Conservation (phyloP, 768 basidiomycete species). For the Amanita muscaria region DNA sequence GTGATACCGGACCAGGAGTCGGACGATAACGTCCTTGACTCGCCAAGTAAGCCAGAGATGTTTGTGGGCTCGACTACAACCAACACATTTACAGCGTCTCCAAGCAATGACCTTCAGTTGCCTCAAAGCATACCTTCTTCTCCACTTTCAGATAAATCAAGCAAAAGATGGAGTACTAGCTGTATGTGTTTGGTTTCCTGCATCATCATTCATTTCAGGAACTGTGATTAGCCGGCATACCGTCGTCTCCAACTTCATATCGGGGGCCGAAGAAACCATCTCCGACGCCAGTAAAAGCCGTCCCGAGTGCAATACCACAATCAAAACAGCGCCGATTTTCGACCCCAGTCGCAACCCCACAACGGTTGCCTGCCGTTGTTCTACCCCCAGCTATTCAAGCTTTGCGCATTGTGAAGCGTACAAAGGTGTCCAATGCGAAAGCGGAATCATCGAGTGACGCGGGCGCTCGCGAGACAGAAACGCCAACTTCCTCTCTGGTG, state of each 20-base stretch:
- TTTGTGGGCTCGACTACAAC: background rate
- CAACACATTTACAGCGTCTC: background rate
- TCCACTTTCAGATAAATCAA: background rate
- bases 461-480: background rate
- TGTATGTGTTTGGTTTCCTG: background rate
- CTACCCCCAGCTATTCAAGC: slow-evolving; percentile 34
- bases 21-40: background rate
- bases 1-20: background rate
- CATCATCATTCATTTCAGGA: background rate
- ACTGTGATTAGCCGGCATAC: slow-evolving; percentile 4
- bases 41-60: background rate
- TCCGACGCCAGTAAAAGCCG: background rate
- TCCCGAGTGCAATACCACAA: background rate
- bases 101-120: background rate
- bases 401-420: slow-evolving; percentile 40
- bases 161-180: background rate
- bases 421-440: slow-evolving; percentile 9
- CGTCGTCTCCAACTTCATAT: background rate
- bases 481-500: background rate
- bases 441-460: slow-evolving; percentile 7
- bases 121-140: background rate
- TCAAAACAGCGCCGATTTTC: slow-evolving; percentile 1
- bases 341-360: slow-evolving; percentile 6
- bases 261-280: background rate
- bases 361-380: slow-evolving; percentile 10